Base-by-base conservation (phyloP, 2,329 filamentous ascomycete genomes). In the Colletotrichum sidae region DNA sequence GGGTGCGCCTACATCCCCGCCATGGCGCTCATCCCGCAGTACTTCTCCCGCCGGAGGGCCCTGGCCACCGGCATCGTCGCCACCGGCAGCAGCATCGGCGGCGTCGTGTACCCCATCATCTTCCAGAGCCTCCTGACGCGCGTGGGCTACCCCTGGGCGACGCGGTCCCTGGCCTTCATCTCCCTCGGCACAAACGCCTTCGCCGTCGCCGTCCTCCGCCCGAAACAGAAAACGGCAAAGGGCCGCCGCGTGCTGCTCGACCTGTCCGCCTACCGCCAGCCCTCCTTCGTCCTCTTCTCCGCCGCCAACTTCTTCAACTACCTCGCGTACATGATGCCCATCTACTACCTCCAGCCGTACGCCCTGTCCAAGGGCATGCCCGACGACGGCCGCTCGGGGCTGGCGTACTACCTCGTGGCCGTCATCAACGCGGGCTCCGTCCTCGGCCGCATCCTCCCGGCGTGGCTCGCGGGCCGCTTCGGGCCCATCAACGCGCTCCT, bases 381-480 rank as follows among this genome's bases (percentile, higher is more conserved):
- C 1, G 70, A 71, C 4, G 69, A 70, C 38, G 71, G 71, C 25
- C 9, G 34, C 7, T n/a, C 38, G 9, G 53, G 45, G 11, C 69
- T 83, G 6, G 78, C 77, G 2, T 73, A 77, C 13, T 85, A 86
- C 64, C 75, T 86, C 33, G 73, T 86, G 5, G 75, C 84, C 2
- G 81, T 86, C 51, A 77, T 86, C 54, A 86, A 86, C 71, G 83
- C 80, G 1, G 78, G 81, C 0, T 83, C 82, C 0, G 75, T 84
- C 8, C 75, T 83, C 8, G 84, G 85, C 0, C 79, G 85, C 7
- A 74, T 86, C 1, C 70, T 84, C 0, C 83, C 82, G 1, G 79
- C 80, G 4, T 75, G 81, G 8, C 65, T 85, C 5, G 81, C 81
- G 0, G 78, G 80, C 54, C 72, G 70, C 35, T 65, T 81, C 42